These are phyloP conservation scores for Moricandia moricandioides DNA, from an alignment of 345 rosid genomes.

Conservation along the genomic window DNA sequence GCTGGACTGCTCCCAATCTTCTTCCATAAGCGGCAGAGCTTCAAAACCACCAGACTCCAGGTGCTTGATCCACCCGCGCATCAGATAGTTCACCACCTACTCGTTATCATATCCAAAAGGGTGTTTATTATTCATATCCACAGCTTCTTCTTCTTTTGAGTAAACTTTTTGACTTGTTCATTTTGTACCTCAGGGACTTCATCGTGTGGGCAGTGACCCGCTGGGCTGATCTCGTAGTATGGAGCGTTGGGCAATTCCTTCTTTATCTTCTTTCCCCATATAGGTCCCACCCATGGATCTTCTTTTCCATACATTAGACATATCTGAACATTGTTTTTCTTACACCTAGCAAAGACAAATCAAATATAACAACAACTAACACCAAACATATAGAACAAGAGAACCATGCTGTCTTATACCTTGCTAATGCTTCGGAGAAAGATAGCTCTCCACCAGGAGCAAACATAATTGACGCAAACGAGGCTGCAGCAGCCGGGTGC, in stretches of 20 bases:
- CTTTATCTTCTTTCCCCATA: conserved; percentile 84
- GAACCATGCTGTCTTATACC: neutral
- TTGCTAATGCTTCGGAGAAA: conserved; percentile 65
- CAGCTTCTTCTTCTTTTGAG: neutral
- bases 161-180: neutral
- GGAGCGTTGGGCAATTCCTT: conserved; percentile 69
- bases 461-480: conserved; percentile 92
- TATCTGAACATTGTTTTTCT: conserved; percentile 51
- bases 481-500: conserved; percentile 96
- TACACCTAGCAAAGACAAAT: conserved; percentile 50
- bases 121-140: neutral
- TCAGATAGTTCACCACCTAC: conserved; percentile 80
- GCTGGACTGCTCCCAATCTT: conserved; percentile 36
- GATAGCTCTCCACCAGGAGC: conserved; percentile 83
- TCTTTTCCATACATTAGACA: conserved; percentile 92
- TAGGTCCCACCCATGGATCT: conserved; percentile 97
- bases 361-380: too few species aligned
- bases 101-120: neutral
- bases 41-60: conserved; percentile 65
- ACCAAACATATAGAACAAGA: neutral
- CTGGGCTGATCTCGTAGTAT: conserved; percentile 93
- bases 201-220: conserved; percentile 99
- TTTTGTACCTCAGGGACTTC: conserved; percentile 92
- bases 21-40: conserved; percentile 57
- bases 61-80: conserved; percentile 82